Percentiles rank a stretch among this genome's conserved stretches.
Evolutionary conservation across 2,329 filamentous ascomycete genomes (phyloP).

Genomic region (Penicillium rolfsii): DNA sequence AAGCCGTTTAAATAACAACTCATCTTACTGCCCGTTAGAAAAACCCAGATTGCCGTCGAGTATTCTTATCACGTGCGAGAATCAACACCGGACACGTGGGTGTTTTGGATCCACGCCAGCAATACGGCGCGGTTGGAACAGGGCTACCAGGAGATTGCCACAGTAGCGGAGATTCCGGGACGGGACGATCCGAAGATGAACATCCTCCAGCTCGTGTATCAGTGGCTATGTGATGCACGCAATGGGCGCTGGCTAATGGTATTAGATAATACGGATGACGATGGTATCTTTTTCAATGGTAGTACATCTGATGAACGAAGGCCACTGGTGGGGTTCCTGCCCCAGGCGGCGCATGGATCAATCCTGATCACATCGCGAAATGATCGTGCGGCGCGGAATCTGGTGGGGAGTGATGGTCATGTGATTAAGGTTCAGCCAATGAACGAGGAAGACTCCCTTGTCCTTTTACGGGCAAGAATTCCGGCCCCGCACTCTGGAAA

Average conservation of each 20-base stretch:
- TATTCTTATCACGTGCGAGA: slow-evolving; percentile 38
- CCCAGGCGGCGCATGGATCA: slow-evolving; percentile 16
- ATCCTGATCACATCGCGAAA: slow-evolving; percentile 31
- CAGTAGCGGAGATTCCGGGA: slow-evolving; percentile 33
- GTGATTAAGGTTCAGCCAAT: no score
- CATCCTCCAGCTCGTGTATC: slow-evolving; percentile 35
- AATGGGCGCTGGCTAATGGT: slow-evolving; percentile 29
- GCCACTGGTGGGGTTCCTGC: slow-evolving; percentile 24
- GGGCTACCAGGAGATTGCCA: slow-evolving; percentile 40
- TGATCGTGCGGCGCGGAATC: no score
- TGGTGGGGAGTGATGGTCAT: no score
- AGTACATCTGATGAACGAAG: slow-evolving; percentile 16
- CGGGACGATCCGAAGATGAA: slow-evolving; percentile 38
- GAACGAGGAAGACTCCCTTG: no score
- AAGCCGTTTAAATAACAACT: no score
- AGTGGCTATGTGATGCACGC: slow-evolving; percentile 25
- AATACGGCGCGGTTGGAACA: slow-evolving; percentile 40
- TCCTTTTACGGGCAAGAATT: no score
- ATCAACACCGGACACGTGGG: slow-evolving; percentile 29
- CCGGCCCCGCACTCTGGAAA: no score
- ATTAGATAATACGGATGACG: slow-evolving; percentile 31
- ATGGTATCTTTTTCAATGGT: slow-evolving; percentile 19
- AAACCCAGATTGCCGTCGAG: slow-evolving; percentile 44
- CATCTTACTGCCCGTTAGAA: slow-evolving; percentile 24
- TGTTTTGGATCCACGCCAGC: slow-evolving; percentile 46